Conservation (phyloP, 371 early-diverging fungal genomes). For the Rhizopus sp. region DNA sequence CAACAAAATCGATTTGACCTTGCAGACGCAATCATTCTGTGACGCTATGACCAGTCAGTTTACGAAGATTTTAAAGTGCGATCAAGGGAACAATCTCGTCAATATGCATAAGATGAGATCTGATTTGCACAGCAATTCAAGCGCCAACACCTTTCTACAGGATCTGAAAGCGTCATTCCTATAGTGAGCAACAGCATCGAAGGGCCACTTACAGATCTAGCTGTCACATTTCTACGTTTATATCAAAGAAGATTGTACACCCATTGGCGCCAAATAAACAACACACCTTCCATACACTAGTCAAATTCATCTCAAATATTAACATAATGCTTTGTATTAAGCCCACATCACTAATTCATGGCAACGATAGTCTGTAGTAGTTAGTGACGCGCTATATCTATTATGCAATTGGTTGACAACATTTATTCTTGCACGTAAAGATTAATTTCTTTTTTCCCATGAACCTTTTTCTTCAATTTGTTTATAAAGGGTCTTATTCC, state of each 20-base stretch:
- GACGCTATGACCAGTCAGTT: conserved; percentile 7
- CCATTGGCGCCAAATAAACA: too few relatives aligned
- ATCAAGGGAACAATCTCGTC: conserved; percentile 9
- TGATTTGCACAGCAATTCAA: background rate
- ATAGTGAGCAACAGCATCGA: background rate
- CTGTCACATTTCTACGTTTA: background rate
- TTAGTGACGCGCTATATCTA: too few relatives aligned
- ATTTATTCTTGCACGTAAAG: too few relatives aligned
- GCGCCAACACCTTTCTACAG: background rate
- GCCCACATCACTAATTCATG: too few relatives aligned
- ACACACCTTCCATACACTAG: too few relatives aligned
- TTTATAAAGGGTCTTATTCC: too few relatives aligned
- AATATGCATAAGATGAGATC: conserved; percentile 13
- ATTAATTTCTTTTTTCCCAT: too few relatives aligned
- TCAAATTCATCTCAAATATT: too few relatives aligned
- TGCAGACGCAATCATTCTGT: conserved; percentile 1
- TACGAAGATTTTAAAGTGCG: conserved; percentile 6
- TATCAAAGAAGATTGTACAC: background rate
- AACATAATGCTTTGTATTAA: too few relatives aligned
- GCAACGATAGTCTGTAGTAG: too few relatives aligned
- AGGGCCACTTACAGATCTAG: background rate
- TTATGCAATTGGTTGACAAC: too few relatives aligned
- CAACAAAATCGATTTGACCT: background rate
- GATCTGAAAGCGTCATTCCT: conserved; percentile 2
- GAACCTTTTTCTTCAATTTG: too few relatives aligned